Evolutionary conservation across 352 stramenopile species (phyloP), one percentile per base, ranked within the genome.

Genomic region (Phytophthora litchii): DNA sequence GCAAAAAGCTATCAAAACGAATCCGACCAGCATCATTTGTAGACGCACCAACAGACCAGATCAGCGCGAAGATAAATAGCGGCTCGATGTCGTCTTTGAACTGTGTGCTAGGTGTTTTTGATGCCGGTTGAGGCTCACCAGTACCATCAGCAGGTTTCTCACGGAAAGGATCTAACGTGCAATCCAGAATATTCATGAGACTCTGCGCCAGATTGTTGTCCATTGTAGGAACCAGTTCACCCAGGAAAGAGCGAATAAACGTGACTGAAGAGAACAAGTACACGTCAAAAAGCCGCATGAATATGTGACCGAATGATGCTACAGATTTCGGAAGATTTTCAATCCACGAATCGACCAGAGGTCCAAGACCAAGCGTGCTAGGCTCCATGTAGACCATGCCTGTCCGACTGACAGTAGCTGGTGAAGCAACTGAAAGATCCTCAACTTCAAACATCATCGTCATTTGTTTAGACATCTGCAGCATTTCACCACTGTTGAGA

Each of bases 391-490:
- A 98, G 23, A 98, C 96, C 83, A 98, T 98, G 11, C 95, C 95
- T 1, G 95, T 97, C 2, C 95, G 92, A 41, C 86, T 97, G 9
- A 98, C 95, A 3, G 95, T 98, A 29, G 95, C 95, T 0, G 95
- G 95, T 3, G 93, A 98, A 14, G 95, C 95, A 1, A 98, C 92
- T 0, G 82, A 93, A 1, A 98, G 72, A 52, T 98, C 95, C 63
- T 98, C 92, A n/a, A 97, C 89, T 66, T 98, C 95, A 50, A 98
- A 98, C 91, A 98, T 98, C 94, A 98, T 98, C 6, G 92, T 97
- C 95, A 98, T 98, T 35, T 97, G 78, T 36, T 91, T 83, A 3
- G 87, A 96, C 94, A 98, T 98, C 56, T 97, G 93, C 36, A 98
- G 74, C 67, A 97, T 97, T 72, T 98, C 94, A 3, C 95, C 95